A percentile compares a stretch with the other conserved stretches of the same genome.
Conservation (phyloP, 495 filamentous ascomycete species). For the Neurospora sp. region DNA sequence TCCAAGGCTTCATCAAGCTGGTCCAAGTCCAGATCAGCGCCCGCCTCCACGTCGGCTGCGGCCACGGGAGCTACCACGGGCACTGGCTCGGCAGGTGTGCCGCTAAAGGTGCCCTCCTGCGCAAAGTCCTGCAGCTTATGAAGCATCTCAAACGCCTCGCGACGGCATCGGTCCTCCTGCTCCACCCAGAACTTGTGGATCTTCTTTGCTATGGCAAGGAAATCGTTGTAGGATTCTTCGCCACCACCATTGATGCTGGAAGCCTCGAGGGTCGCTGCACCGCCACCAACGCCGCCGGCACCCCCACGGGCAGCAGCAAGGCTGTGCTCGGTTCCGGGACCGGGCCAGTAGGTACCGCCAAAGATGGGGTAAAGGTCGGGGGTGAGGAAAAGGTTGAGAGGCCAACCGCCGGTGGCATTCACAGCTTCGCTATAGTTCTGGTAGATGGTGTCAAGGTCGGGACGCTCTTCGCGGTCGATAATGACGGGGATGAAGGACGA, state of each 20-base stretch:
- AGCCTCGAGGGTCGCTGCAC: conserved; percentile 12
- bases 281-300: conserved; percentile 4
- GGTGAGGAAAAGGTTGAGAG: conserved; percentile 91
- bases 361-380: conserved; percentile 89
- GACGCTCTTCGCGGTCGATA: conserved; percentile 88
- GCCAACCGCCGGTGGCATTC: conserved; percentile 89
- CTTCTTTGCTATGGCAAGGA: conserved; percentile 75
- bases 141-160: conserved; percentile 73
- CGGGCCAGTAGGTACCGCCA: conserved; percentile 95
- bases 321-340: conserved; percentile 52
- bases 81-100: not conserved
- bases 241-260: conserved; percentile 13
- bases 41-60: not conserved
- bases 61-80: not conserved
- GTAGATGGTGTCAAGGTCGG: conserved; percentile 92
- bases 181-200: conserved; percentile 73
- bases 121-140: conserved; percentile 75
- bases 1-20: conserved; percentile 81
- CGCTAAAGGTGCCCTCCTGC: conserved; percentile 66
- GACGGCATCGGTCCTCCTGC: conserved; percentile 68
- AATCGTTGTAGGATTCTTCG: conserved; percentile 51
- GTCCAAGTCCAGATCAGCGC: conserved; percentile 69
- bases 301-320: conserved; percentile 13
- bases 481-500: conserved; percentile 84
- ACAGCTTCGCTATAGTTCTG: conserved; percentile 98